These are phyloP conservation scores for Tardiomyces digboiensis DNA, from an alignment of 1,139 yeast species.

Conservation along the genomic window DNA sequence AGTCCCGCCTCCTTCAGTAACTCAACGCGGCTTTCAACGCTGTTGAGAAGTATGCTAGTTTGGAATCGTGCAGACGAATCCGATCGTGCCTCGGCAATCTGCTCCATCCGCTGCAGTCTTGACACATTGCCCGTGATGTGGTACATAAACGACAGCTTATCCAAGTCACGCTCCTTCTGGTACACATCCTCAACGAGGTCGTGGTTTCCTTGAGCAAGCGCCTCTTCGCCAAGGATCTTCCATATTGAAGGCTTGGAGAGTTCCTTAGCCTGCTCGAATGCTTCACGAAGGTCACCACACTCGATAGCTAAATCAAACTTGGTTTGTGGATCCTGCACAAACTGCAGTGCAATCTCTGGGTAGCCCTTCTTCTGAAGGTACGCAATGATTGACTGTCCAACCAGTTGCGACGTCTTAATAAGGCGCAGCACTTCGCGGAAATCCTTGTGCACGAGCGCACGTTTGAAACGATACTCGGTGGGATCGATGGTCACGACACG, in stretches of 20 bases:
- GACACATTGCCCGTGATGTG: conserved; percentile 70
- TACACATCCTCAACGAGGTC: conserved; percentile 80
- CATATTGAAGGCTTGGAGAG: conserved; percentile 63
- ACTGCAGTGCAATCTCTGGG: conserved; percentile 83
- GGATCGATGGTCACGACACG: conserved; percentile 81
- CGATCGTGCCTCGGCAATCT: conserved; percentile 83
- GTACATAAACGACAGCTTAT: conserved; percentile 82
- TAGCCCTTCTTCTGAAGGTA: conserved; percentile 93
- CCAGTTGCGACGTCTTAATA: conserved; percentile 81
- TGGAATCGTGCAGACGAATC: conserved; percentile 76
- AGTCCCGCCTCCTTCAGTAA: conserved; percentile 73
- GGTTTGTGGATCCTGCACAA: conserved; percentile 94
- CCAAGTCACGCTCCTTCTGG: conserved; percentile 81
- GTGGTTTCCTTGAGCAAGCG: conserved; percentile 81
- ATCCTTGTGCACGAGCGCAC: conserved; percentile 81
- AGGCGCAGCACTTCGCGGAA: conserved; percentile 88
- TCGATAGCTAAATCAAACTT: conserved; percentile 93
- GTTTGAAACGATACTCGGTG: conserved; percentile 94
- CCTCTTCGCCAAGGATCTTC: conserved; percentile 81
- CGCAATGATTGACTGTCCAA: conserved; percentile 95
- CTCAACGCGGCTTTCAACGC: conserved; percentile 66
- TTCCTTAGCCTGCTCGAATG: conserved; percentile 80
- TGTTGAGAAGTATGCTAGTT: conserved; percentile 70
- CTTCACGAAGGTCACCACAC: conserved; percentile 81
- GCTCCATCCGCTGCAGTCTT: conserved; percentile 74